Evolutionary conservation across 441 rosid species (phyloP).

Genomic region (Aquilaria agallochum): DNA sequence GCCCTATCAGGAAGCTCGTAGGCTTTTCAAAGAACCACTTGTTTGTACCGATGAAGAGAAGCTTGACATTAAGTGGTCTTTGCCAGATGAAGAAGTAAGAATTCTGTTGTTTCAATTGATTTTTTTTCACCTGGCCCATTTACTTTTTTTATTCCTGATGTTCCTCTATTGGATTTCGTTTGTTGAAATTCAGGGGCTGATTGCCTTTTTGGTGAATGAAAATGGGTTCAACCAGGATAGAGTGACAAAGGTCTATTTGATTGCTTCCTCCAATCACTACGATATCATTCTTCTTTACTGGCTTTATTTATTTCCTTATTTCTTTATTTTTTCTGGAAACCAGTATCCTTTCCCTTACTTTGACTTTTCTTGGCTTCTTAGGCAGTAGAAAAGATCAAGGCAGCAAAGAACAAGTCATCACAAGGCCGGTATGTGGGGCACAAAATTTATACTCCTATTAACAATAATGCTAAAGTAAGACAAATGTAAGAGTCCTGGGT

Average conservation of each 20-base stretch:
- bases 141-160: constrained; percentile 1
- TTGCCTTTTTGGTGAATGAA: constrained; percentile 72
- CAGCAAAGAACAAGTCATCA: constrained; percentile 89
- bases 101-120: constrained; percentile 6
- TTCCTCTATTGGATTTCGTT: constrained; percentile 2
- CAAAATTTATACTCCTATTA: too few species aligned
- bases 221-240: constrained; percentile 88
- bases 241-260: constrained; percentile 62
- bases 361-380: constrained; percentile 20
- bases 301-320: constrained; percentile 14
- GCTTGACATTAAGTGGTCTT: constrained; percentile 77
- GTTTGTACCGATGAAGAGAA: constrained; percentile 59
- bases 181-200: constrained; percentile 46
- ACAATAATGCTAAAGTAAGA: constrained; percentile 9
- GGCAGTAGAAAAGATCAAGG: constrained; percentile 93
- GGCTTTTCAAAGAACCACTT: constrained; percentile 80
- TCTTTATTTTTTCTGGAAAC: constrained; percentile 5
- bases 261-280: neutral
- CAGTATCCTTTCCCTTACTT: neutral
- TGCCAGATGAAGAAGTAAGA: constrained; percentile 70
- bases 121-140: neutral
- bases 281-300: constrained; percentile 11
- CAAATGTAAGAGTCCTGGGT: constrained; percentile 5
- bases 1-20: constrained; percentile 88
- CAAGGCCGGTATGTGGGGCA: constrained; percentile 73